Percentiles rank a stretch among this genome's conserved stretches.
phyloP scores from a whole-genome alignment of 306 rosid genomes.

The Dalbergia cochinchinensis region DNA sequence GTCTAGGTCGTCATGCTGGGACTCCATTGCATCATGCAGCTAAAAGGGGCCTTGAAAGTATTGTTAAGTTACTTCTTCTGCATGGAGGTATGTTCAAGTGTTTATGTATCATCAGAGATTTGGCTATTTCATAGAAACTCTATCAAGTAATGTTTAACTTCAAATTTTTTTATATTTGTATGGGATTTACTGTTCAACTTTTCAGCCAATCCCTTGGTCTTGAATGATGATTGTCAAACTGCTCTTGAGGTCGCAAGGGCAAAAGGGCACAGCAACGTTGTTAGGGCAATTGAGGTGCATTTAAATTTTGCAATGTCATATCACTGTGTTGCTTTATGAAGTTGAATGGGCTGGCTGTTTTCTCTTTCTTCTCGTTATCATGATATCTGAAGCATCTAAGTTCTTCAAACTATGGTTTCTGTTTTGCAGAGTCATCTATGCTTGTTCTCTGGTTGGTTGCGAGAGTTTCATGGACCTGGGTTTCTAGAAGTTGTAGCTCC shows the following conservation, averaged over 20 bases:
- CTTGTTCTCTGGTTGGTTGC: slow-evolving; percentile 95
- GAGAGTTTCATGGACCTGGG: slow-evolving; percentile 91
- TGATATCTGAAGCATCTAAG: slow-evolving; percentile 30
- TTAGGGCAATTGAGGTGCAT: slow-evolving; percentile 86
- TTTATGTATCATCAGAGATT: not conserved
- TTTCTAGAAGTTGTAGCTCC: slow-evolving; percentile 91
- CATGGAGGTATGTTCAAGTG: slow-evolving; percentile 73
- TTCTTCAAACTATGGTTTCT: slow-evolving; percentile 36
- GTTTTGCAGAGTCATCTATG: slow-evolving; percentile 77
- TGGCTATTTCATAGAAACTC: slow-evolving; percentile 7
- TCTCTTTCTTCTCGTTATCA: slow-evolving; percentile 31
- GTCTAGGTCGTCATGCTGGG: slow-evolving; percentile 81
- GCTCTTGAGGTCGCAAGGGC: slow-evolving; percentile 92
- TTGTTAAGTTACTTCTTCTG: slow-evolving; percentile 78
- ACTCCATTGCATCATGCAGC: slow-evolving; percentile 98
- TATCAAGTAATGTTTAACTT: slow-evolving; percentile 27
- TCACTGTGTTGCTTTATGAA: slow-evolving; percentile 21
- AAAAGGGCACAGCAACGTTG: slow-evolving; percentile 80
- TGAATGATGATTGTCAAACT: slow-evolving; percentile 97
- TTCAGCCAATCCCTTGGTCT: slow-evolving; percentile 81
- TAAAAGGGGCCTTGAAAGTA: slow-evolving; percentile 81
- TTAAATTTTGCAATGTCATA: slow-evolving; percentile 8
- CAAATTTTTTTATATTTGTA: too few species aligned
- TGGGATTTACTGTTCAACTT: slow-evolving; percentile 36
- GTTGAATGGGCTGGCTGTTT: slow-evolving; percentile 33